These are phyloP conservation scores for Chlamydomonas sp. DNA, from an alignment of 139 green algal genomes.

Conservation along the genomic window DNA sequence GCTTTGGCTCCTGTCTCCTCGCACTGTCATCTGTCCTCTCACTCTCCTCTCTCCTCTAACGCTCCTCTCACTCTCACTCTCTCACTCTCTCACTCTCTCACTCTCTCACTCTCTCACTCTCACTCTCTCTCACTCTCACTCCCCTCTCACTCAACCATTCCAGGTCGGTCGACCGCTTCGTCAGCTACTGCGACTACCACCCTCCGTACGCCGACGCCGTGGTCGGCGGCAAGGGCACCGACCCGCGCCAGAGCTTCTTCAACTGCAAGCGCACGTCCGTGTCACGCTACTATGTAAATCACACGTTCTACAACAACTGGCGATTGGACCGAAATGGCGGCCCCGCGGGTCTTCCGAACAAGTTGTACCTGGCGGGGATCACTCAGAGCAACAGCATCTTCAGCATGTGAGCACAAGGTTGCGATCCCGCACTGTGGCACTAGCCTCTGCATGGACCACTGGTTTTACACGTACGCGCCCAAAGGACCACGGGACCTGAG, in stretches of 20 bases:
- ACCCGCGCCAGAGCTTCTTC: conserved; percentile 5
- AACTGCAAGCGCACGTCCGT: conserved; percentile 9
- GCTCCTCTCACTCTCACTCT: background rate
- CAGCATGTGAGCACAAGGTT: no score
- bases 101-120: background rate
- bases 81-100: no score
- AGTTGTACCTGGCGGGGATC: no score
- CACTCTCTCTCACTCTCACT: background rate
- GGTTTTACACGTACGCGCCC: no score
- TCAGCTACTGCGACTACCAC: conserved; percentile 19
- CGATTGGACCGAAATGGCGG: background rate
- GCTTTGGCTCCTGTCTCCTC: no score
- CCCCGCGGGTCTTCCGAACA: no score
- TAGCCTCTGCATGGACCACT: no score
- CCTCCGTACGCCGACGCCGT: background rate
- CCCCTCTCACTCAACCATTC: background rate
- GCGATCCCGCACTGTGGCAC: no score
- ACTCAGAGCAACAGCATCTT: no score
- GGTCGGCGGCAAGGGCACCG: background rate
- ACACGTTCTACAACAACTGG: conserved; percentile 14
- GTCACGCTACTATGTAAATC: conserved; percentile 9
- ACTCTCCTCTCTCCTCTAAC: no score
- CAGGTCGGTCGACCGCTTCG: conserved; percentile 11
- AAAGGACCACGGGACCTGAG: no score
- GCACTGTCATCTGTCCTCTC: no score